Percentiles rank a stretch among this genome's conserved stretches.
phyloP scores from a whole-genome alignment of 2,329 filamentous ascomycete species.

The Botrytis aclada region DNA sequence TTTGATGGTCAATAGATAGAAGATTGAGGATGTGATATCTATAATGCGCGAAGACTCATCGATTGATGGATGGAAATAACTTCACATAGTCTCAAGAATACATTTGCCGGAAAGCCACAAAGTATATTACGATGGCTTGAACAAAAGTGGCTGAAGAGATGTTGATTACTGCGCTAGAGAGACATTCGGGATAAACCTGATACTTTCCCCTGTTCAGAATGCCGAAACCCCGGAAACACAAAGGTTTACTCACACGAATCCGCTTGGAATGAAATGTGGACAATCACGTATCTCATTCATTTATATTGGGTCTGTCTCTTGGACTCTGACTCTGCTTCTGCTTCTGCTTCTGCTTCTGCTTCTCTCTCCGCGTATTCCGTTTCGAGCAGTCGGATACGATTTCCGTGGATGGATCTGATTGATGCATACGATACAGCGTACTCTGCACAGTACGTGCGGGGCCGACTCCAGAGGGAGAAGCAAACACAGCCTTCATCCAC shows the following conservation, averaged over 20 bases:
- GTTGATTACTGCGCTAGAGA: background rate
- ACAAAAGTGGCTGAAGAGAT: background rate
- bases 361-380: background rate
- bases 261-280: background rate
- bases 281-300: background rate
- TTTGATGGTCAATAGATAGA: background rate
- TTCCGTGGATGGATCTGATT: too few relatives aligned
- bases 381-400: background rate
- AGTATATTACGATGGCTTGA: background rate
- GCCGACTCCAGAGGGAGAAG: background rate
- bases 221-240: conserved; percentile 5
- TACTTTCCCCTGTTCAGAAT: too few relatives aligned
- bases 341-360: too few relatives aligned
- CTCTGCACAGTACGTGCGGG: background rate
- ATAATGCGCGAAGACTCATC: background rate
- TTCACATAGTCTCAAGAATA: background rate
- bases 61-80: background rate
- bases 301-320: background rate
- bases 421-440: too few relatives aligned
- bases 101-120: background rate
- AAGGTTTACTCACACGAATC: background rate
- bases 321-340: too few relatives aligned
- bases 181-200: background rate
- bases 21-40: background rate
- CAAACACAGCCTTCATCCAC: background rate